phyloP scores from a whole-genome alignment of 1,284 basidiomycete species.

The Ustilago hordei region DNA sequence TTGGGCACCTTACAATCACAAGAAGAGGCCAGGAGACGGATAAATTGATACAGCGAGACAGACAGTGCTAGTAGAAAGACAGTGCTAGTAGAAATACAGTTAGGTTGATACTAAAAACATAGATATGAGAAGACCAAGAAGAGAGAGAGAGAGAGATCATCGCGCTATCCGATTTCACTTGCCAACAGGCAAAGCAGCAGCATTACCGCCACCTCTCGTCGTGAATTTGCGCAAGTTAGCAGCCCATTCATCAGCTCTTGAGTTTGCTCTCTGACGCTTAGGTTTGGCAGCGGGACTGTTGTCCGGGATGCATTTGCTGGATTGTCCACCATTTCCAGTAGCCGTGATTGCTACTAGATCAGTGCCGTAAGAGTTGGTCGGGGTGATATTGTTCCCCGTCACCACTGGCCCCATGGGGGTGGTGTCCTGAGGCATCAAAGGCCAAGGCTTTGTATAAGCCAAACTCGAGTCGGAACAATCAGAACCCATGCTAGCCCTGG shows the following conservation, averaged over 20 bases:
- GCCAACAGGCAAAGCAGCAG: slow-evolving; percentile 9
- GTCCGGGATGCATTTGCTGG: slow-evolving; percentile 34
- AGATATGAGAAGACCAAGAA: background rate
- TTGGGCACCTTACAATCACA: background rate
- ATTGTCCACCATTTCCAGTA: background rate
- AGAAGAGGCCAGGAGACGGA: background rate
- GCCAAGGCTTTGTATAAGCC: slow-evolving; percentile 47
- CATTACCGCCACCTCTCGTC: background rate
- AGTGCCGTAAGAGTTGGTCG: slow-evolving; percentile 40
- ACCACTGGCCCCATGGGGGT: background rate
- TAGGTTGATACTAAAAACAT: background rate
- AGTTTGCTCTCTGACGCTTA: slow-evolving; percentile 33
- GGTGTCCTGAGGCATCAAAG: slow-evolving; percentile 9
- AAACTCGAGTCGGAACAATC: slow-evolving; percentile 34
- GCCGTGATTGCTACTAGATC: slow-evolving; percentile 19
- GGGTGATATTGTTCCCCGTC: slow-evolving; percentile 31
- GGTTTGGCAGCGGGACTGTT: slow-evolving; percentile 15
- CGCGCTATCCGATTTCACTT: slow-evolving; percentile 6
- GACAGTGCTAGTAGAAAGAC: slow-evolving; percentile 3
- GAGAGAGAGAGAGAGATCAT: background rate
- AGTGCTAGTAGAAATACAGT: slow-evolving; percentile 13
- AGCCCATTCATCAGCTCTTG: slow-evolving; percentile 47
- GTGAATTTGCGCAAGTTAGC: slow-evolving; percentile 30
- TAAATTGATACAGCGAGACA: slow-evolving; percentile 13
- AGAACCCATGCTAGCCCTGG: slow-evolving; percentile 23